A percentile compares a stretch with the other conserved stretches of the same genome.
These are phyloP conservation scores for Elsinoe perseae DNA, from an alignment of 2,329 filamentous ascomycete species.

Conservation along the genomic window DNA sequence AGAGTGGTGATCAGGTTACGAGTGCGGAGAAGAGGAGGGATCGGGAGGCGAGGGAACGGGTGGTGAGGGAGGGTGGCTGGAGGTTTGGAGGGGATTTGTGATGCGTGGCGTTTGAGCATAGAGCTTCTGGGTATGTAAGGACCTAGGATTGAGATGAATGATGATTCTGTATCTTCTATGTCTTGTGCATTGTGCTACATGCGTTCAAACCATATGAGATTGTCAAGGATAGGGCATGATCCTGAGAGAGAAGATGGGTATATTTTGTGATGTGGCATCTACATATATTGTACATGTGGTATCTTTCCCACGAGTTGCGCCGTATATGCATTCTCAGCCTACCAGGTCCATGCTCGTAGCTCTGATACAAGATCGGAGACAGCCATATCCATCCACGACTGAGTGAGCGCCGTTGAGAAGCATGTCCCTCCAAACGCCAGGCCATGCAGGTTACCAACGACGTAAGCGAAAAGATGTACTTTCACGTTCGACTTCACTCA, in stretches of 20 bases:
- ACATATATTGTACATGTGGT: slow-evolving; percentile 10
- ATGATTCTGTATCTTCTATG: background rate
- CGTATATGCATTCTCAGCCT: background rate
- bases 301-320: background rate
- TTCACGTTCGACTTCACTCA: no score
- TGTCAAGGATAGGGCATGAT: background rate
- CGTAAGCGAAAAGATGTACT: no score
- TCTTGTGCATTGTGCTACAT: background rate
- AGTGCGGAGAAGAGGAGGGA: slow-evolving; percentile 81
- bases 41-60: slow-evolving; percentile 66
- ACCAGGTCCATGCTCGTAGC: background rate
- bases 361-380: background rate
- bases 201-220: background rate
- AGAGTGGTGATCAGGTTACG: slow-evolving; percentile 64
- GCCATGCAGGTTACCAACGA: no score
- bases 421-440: background rate
- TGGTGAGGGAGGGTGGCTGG: slow-evolving; percentile 81
- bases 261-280: slow-evolving; percentile 7
- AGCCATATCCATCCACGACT: background rate
- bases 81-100: slow-evolving; percentile 43
- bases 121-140: background rate
- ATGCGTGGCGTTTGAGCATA: background rate
- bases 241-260: slow-evolving; percentile 3
- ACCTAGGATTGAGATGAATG: background rate
- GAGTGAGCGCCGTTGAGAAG: background rate